These are phyloP conservation scores for Geotrichum restrictum DNA, from an alignment of 1,139 yeast genomes.

Conservation along the genomic window DNA sequence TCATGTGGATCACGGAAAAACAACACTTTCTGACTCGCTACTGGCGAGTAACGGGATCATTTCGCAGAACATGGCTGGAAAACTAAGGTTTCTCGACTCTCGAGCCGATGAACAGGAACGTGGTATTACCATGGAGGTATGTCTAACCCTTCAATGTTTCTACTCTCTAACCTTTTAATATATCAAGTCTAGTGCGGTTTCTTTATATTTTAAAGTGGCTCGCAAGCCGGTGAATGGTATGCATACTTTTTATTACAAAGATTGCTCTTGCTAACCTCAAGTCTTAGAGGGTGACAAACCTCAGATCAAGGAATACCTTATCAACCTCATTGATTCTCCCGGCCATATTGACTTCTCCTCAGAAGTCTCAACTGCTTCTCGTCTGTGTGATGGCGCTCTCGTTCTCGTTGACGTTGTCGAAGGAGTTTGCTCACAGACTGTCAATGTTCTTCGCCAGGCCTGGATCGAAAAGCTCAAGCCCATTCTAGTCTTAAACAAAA, in stretches of 20 bases:
- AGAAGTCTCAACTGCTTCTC: slow-evolving; percentile 92
- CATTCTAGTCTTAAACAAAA: slow-evolving; percentile 83
- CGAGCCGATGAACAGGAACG: slow-evolving; percentile 93
- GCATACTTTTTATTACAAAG: background rate
- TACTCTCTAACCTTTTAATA: background rate
- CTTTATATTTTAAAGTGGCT: slow-evolving; percentile 61
- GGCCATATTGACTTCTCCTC: slow-evolving; percentile 97
- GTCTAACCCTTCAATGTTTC: background rate
- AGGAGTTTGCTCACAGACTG: slow-evolving; percentile 96
- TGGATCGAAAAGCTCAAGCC: slow-evolving; percentile 93
- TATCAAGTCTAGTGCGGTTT: slow-evolving; percentile 67
- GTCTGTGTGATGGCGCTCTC: slow-evolving; percentile 95
- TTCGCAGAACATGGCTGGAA: slow-evolving; percentile 92
- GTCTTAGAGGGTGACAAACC: slow-evolving; percentile 42
- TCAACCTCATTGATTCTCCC: slow-evolving; percentile 94
- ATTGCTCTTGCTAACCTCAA: background rate
- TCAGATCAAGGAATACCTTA: slow-evolving; percentile 65
- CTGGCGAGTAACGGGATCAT: slow-evolving; percentile 95
- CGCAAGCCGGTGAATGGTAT: slow-evolving; percentile 22
- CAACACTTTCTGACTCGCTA: slow-evolving; percentile 87
- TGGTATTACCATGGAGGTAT: slow-evolving; percentile 89
- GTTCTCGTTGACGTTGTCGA: slow-evolving; percentile 85
- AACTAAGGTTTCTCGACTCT: slow-evolving; percentile 86
- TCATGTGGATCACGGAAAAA: slow-evolving; percentile 98
- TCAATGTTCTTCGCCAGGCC: slow-evolving; percentile 89